Evolutionary conservation across 257 asterid genomes (phyloP).

Genomic region (Pogostemon cablin): DNA sequence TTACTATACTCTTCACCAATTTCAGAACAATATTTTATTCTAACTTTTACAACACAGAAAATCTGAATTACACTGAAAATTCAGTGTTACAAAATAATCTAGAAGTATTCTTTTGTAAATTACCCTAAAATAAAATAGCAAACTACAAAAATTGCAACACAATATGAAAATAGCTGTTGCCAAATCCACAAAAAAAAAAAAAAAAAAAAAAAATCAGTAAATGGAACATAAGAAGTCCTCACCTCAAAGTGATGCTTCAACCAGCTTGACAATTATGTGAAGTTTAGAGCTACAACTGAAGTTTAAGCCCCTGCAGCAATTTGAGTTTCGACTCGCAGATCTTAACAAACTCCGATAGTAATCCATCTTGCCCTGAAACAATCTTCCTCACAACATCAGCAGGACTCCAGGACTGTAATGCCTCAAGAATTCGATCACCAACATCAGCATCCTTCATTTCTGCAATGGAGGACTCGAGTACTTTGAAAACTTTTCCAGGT

Average conservation of each 20-base stretch:
- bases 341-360: slow-evolving; percentile 54
- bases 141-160: slow-evolving; percentile 41
- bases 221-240: neutral
- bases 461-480: slow-evolving; percentile 47
- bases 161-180: slow-evolving; percentile 11
- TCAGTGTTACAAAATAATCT: slow-evolving; percentile 34
- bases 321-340: slow-evolving; percentile 66
- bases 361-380: slow-evolving; percentile 48
- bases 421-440: slow-evolving; percentile 63
- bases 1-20: neutral
- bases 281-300: slow-evolving; percentile 46
- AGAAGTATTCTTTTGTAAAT: slow-evolving; percentile 27
- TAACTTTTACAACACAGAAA: slow-evolving; percentile 36
- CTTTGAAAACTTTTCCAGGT: slow-evolving; percentile 65
- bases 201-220: neutral
- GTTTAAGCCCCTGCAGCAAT: slow-evolving; percentile 53
- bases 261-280: slow-evolving; percentile 4
- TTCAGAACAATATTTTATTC: neutral
- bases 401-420: slow-evolving; percentile 68
- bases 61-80: slow-evolving; percentile 33
- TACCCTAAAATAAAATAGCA: slow-evolving; percentile 27
- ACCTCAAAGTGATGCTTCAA: slow-evolving; percentile 26
- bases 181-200: neutral
- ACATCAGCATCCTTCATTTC: slow-evolving; percentile 47
- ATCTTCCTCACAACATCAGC: slow-evolving; percentile 59